Conservation (phyloP, 2,329 filamentous ascomycete genomes). For the Aspergillus sp. region DNA sequence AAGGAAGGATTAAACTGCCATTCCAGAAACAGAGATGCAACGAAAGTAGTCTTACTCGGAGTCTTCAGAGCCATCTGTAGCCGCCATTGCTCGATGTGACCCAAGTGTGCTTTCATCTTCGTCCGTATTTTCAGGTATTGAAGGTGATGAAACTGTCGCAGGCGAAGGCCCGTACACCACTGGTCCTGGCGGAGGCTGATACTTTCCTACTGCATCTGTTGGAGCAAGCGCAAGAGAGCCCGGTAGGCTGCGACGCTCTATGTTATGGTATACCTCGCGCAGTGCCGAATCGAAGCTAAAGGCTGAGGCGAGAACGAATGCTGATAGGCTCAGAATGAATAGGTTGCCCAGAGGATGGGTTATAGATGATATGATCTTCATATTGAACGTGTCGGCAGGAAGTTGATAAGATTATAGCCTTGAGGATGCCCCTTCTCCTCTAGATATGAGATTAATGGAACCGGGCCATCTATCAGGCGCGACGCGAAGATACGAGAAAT, state of each 20-base stretch:
- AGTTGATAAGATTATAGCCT: too few relatives aligned
- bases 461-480: too few relatives aligned
- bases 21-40: neutral
- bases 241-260: slow-evolving; percentile 19
- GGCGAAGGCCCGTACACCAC: slow-evolving; percentile 7
- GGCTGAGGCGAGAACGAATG: slow-evolving; percentile 11
- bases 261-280: neutral
- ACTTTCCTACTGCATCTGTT: slow-evolving; percentile 21
- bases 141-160: neutral
- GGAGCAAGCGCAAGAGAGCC: slow-evolving; percentile 21
- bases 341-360: slow-evolving; percentile 7
- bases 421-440: too few relatives aligned
- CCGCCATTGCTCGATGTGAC: neutral
- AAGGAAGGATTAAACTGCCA: neutral
- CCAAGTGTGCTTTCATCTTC: neutral
- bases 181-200: slow-evolving; percentile 19
- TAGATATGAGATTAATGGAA: neutral
- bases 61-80: neutral
- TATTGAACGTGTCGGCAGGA: neutral
- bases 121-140: neutral
- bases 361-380: slow-evolving; percentile 10
- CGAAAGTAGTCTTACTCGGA: neutral
- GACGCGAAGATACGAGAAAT: neutral
- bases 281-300: slow-evolving; percentile 10
- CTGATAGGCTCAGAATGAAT: slow-evolving; percentile 10